phyloP scores from a whole-genome alignment of 306 rosid genomes.

The Casuarina glauca region DNA sequence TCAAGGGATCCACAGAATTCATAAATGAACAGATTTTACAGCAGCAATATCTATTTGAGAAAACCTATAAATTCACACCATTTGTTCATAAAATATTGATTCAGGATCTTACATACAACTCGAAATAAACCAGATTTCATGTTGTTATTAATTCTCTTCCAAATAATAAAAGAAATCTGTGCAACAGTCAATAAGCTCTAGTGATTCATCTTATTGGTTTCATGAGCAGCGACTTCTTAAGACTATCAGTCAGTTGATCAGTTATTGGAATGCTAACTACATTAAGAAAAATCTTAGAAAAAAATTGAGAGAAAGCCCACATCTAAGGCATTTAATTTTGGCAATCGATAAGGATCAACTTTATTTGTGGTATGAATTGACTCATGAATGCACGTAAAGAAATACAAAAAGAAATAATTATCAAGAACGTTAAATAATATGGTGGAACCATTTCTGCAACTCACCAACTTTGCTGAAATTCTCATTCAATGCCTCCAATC shows the following conservation, averaged over 20 bases:
- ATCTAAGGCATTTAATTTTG: background rate
- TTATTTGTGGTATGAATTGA: background rate
- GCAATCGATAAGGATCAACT: background rate
- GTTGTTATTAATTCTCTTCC: background rate
- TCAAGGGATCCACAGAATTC: background rate
- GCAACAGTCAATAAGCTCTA: background rate
- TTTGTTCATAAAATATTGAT: background rate
- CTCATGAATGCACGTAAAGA: background rate
- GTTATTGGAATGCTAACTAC: background rate
- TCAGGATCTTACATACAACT: background rate
- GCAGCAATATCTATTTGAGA: background rate
- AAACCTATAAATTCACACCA: background rate
- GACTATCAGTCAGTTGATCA: background rate
- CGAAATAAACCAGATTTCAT: background rate
- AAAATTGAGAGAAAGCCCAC: too few species aligned
- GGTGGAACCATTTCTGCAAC: slow-evolving; percentile 25
- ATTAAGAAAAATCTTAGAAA: background rate
- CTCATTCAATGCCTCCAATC: slow-evolving; percentile 45
- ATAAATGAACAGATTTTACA: background rate
- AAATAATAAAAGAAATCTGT: background rate
- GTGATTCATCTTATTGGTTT: background rate
- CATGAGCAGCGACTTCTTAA: background rate
- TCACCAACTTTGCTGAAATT: slow-evolving; percentile 65
- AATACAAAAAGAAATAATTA: too few species aligned
- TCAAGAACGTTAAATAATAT: background rate